phyloP scores from a whole-genome alignment of 257 asterid genomes.

The Gynochthodes officinalis region DNA sequence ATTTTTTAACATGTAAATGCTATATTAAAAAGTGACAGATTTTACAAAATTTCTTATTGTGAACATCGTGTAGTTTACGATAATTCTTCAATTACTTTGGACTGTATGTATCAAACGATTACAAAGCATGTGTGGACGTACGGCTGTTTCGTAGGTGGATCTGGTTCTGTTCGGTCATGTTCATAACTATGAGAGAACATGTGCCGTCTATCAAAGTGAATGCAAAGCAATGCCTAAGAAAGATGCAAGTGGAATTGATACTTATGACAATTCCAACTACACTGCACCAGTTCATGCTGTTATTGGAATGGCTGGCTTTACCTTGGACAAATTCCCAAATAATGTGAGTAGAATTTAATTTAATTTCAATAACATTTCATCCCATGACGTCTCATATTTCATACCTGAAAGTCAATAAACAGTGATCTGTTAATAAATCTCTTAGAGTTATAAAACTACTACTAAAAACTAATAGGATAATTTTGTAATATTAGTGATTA shows the following conservation, averaged over 20 bases:
- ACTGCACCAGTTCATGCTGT: constrained; percentile 77
- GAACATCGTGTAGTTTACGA: too few relatives aligned
- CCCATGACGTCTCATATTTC: too few relatives aligned
- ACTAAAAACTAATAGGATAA: too few relatives aligned
- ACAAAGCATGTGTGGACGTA: too few relatives aligned
- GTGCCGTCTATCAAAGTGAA: constrained; percentile 51
- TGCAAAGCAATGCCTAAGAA: constrained; percentile 67
- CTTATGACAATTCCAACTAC: constrained; percentile 48
- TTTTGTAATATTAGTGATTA: too few relatives aligned
- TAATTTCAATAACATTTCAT: too few relatives aligned
- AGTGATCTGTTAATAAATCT: too few relatives aligned
- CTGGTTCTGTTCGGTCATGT: constrained; percentile 79
- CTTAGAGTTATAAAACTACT: too few relatives aligned
- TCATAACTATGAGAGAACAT: constrained; percentile 88
- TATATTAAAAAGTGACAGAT: too few relatives aligned
- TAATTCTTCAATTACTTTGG: neutral
- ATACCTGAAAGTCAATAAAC: too few relatives aligned
- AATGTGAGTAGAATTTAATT: constrained; percentile 30
- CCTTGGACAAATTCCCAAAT: constrained; percentile 50
- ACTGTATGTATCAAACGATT: neutral
- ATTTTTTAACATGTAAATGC: too few relatives aligned
- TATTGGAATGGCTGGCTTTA: constrained; percentile 92
- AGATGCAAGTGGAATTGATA: constrained; percentile 51
- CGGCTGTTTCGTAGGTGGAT: constrained; percentile 49
- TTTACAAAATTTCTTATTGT: too few relatives aligned